Conservation (phyloP, 768 basidiomycete species). For the Thelephora aurantiotincta region DNA sequence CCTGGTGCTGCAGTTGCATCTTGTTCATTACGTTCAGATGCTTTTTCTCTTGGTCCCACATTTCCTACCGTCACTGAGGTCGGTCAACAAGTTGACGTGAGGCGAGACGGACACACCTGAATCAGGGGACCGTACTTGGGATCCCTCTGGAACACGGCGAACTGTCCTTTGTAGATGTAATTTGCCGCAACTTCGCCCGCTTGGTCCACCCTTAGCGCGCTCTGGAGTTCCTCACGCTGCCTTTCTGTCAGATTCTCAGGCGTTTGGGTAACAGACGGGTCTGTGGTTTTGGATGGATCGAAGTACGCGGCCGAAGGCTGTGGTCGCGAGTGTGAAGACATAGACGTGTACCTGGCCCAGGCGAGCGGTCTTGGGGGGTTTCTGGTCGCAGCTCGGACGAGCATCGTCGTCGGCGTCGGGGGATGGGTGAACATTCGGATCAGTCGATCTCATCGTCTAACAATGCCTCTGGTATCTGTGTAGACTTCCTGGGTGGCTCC, state of each 20-base stretch:
- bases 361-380: too few relatives aligned
- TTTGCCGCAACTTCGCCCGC: slow-evolving; percentile 94
- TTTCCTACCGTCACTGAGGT: slow-evolving; percentile 41
- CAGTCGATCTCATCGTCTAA: too few relatives aligned
- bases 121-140: slow-evolving; percentile 45
- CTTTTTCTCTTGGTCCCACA: slow-evolving; percentile 96
- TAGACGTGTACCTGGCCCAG: background rate
- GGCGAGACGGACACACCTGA: slow-evolving; percentile 35
- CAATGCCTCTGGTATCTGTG: too few relatives aligned
- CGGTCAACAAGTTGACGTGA: background rate
- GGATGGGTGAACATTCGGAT: too few relatives aligned
- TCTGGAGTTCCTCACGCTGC: slow-evolving; percentile 40
- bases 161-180: slow-evolving; percentile 87
- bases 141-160: slow-evolving; percentile 55
- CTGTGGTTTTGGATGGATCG: slow-evolving; percentile 19
- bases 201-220: slow-evolving; percentile 81
- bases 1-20: slow-evolving; percentile 67
- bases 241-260: slow-evolving; percentile 34
- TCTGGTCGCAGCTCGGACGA: too few relatives aligned
- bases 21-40: slow-evolving; percentile 81
- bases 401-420: too few relatives aligned
- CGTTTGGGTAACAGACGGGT: slow-evolving; percentile 36
- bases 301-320: slow-evolving; percentile 36
- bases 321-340: slow-evolving; percentile 4
- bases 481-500: too few relatives aligned